Conservation (phyloP, 2,329 filamentous ascomycete genomes). For the Penicillium digitatum region DNA sequence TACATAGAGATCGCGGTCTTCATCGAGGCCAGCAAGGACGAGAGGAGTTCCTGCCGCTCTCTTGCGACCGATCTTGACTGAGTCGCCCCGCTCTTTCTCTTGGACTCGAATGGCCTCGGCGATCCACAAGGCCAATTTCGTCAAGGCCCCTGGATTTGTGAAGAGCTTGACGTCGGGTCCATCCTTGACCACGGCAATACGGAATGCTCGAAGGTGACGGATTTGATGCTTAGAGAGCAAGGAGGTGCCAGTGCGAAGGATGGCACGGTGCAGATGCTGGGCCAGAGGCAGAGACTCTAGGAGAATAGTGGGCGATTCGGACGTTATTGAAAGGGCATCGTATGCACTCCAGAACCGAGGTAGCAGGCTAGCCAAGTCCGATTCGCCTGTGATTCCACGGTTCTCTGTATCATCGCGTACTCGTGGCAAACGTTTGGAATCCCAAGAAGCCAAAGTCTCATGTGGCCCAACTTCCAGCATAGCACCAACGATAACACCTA, state of each 20-base stretch:
- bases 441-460: constrained; percentile 33
- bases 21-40: constrained; percentile 85
- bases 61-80: constrained; percentile 47
- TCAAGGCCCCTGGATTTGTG: constrained; percentile 85
- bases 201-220: constrained; percentile 84
- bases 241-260: constrained; percentile 85
- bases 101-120: constrained; percentile 87
- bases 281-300: constrained; percentile 77
- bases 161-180: constrained; percentile 89
- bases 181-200: constrained; percentile 93
- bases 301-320: constrained; percentile 49
- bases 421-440: constrained; percentile 28
- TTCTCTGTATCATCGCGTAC: constrained; percentile 18
- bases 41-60: constrained; percentile 65
- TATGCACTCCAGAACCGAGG: constrained; percentile 57
- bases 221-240: constrained; percentile 93
- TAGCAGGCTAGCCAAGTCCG: constrained; percentile 34
- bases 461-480: constrained; percentile 78
- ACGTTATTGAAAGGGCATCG: constrained; percentile 51
- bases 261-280: constrained; percentile 84
- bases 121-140: constrained; percentile 91
- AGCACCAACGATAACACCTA: constrained; percentile 86
- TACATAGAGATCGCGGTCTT: constrained; percentile 79
- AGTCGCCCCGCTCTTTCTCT: constrained; percentile 75
- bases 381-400: constrained; percentile 19